phyloP scores from a whole-genome alignment of 352 stramenopile genomes.

The Saprolegnia diclina region DNA sequence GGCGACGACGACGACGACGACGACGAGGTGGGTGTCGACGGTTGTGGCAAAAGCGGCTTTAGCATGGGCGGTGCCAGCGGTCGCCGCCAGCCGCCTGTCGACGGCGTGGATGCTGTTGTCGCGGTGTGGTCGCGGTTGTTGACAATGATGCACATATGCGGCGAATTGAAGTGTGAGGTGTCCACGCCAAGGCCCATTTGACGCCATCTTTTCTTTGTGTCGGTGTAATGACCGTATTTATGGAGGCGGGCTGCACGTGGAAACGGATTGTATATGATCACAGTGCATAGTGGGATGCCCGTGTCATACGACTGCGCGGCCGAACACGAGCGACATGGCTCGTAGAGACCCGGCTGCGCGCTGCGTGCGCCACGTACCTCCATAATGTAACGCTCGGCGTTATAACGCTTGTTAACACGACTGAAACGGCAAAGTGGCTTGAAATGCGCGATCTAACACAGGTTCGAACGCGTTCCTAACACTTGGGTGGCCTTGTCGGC shows the following conservation, averaged over 20 bases:
- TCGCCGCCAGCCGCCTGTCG: neutral
- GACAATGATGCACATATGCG: constrained; percentile 6
- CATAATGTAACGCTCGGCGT: no score
- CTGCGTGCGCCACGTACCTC: no score
- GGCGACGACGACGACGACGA: neutral
- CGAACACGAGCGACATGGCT: no score
- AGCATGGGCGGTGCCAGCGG: neutral
- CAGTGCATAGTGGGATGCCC: neutral
- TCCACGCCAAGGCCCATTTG: neutral
- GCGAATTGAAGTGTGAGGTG: neutral
- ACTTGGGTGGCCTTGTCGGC: no score
- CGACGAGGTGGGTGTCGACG: neutral
- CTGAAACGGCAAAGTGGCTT: no score
- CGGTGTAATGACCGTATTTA: constrained; percentile 3
- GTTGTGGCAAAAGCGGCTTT: constrained; percentile 6
- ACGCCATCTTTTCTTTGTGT: constrained; percentile 9
- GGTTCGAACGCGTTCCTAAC: no score
- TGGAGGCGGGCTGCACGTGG: neutral
- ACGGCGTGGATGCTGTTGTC: neutral
- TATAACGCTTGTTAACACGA: no score
- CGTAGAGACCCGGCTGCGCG: no score
- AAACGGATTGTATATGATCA: neutral
- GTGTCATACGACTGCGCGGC: neutral
- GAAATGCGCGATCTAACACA: no score
- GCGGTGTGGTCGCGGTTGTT: constrained; percentile 1